Evolutionary conservation across 768 basidiomycete genomes (phyloP), one percentile per base, ranked within the genome.

Genomic region (Naganishia friedmannii): DNA sequence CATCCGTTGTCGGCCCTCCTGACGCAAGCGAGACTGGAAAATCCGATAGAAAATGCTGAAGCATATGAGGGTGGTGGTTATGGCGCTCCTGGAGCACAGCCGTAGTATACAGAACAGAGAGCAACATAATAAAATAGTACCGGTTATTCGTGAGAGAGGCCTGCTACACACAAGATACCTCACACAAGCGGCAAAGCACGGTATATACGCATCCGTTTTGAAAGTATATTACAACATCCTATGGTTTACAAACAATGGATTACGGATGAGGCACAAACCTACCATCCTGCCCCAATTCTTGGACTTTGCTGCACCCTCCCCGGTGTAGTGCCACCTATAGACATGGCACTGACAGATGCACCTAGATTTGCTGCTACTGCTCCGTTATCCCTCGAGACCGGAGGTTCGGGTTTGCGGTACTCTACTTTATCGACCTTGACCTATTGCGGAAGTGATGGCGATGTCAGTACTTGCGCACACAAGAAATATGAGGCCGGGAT

Each of bases 1-100:
- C 89, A 88, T 73, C 90, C 89, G 7, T 83, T 96, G 17, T 88
- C 89, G 19, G 85, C 85, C 0, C 80, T 96, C 65, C 83, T 97
- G 0, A 85, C 89, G 58, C 89, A 92, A 76, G 92, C 94, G 1
- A 83, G 89, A 68, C 85, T 87, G 60, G 91, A 93, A 73, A 89
- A 91, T 76, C 90, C 91, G 9, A 74, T 85, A 37, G 73, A 78
- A 19, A 73, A 67, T 21, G 70, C 70, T 13, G 66, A 45, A 32
- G 45, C 42, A 4, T 58, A 67, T 26, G 66, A 68, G 13, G 66
- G 66, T 12, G 70, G 70, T 19, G 70, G 70, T n/a, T 71, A 45
- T 29, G 70, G 70, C 23, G 70, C 70, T 28, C 70, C 70, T 0
- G 70, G 57, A 31, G 66, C 70, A 15, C 31, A 71, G 39, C 70